Conservation (phyloP, 257 asterid genomes). For the Rauvolfia tetraphylla region DNA sequence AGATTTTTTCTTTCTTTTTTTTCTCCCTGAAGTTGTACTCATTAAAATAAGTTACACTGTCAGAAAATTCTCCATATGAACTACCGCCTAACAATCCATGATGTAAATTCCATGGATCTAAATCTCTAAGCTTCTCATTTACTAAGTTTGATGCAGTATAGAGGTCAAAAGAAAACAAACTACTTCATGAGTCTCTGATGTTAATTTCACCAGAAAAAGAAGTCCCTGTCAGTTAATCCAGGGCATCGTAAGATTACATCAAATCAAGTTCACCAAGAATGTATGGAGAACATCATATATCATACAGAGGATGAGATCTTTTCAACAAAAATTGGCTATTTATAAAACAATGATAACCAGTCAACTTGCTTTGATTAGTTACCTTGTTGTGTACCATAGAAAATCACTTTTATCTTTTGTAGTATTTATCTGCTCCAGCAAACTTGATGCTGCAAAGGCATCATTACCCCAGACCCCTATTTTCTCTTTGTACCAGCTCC, state of each 20-base stretch:
- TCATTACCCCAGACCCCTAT: constrained; percentile 47
- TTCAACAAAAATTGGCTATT: background rate
- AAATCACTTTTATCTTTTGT: constrained; percentile 74
- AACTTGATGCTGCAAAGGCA: constrained; percentile 40
- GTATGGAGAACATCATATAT: background rate
- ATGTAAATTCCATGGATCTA: no score
- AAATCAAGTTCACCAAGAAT: background rate
- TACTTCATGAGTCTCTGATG: background rate
- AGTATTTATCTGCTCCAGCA: constrained; percentile 79
- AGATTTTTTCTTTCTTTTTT: no score
- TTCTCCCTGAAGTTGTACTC: no score
- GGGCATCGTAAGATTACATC: background rate
- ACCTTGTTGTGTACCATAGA: constrained; percentile 78
- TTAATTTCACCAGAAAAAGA: background rate
- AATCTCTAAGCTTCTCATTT: no score
- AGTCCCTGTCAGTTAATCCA: background rate
- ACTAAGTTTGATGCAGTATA: no score
- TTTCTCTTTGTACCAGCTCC: constrained; percentile 73
- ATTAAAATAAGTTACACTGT: no score
- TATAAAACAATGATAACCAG: background rate
- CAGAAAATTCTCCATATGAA: no score
- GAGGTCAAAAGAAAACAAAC: no score
- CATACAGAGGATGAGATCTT: background rate
- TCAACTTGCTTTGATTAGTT: background rate
- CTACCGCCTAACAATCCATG: no score